phyloP scores from a whole-genome alignment of 2,329 filamentous ascomycete species.

The Shiraia sp. region DNA sequence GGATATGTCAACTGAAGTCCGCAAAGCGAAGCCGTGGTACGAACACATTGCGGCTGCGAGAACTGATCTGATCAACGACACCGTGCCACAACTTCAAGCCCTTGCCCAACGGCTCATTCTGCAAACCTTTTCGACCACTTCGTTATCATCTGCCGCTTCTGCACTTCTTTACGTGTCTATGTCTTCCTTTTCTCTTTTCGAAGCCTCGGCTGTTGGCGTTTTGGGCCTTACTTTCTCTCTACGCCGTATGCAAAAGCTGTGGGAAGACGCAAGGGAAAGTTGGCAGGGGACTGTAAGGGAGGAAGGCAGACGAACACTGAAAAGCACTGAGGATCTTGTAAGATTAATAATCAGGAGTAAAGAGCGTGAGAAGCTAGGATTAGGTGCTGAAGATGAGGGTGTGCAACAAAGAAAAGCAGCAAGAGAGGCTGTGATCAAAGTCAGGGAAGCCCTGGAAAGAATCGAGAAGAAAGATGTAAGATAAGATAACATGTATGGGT shows the following conservation, averaged over 20 bases:
- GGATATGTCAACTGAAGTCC: constrained; percentile 30
- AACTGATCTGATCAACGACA: constrained; percentile 48
- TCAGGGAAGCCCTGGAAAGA: constrained; percentile 51
- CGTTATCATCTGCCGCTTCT: constrained; percentile 57
- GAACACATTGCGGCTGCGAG: constrained; percentile 73
- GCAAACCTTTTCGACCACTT: constrained; percentile 74
- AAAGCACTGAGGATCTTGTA: constrained; percentile 57
- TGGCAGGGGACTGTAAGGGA: constrained; percentile 61
- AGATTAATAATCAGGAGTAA: constrained; percentile 51
- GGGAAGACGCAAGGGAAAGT: constrained; percentile 57
- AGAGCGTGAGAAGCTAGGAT: constrained; percentile 35
- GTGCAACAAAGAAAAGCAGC: constrained; percentile 44
- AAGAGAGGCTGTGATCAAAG: constrained; percentile 52
- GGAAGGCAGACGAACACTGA: constrained; percentile 60
- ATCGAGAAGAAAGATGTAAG: constrained; percentile 9
- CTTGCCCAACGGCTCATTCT: constrained; percentile 61
- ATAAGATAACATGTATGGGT: not conserved
- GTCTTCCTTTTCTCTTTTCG: constrained; percentile 56
- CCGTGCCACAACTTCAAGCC: constrained; percentile 50
- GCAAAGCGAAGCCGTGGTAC: constrained; percentile 63
- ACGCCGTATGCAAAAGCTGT: constrained; percentile 61
- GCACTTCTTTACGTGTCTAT: constrained; percentile 60
- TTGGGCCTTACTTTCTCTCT: constrained; percentile 62
- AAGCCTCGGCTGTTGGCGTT: constrained; percentile 62
- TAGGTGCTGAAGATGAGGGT: constrained; percentile 39